phyloP scores from a whole-genome alignment of 1,284 basidiomycete species.

The Moesziomyces parantarcticus region DNA sequence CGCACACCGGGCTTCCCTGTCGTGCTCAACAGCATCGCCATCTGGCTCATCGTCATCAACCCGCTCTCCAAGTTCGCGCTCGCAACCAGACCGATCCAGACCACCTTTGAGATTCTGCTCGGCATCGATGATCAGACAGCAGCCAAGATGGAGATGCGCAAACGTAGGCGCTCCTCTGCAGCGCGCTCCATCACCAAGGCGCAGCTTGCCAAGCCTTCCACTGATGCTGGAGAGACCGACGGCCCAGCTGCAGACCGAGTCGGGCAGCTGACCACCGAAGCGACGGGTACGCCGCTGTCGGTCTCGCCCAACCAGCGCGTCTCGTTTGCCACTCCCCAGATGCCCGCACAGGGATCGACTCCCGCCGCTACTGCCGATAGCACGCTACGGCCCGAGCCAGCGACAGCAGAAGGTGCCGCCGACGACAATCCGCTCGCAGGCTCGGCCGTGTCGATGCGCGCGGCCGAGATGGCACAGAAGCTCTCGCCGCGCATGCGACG shows the following conservation, averaged over 20 bases:
- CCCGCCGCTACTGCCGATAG: not conserved
- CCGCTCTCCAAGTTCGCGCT: constrained; percentile 83
- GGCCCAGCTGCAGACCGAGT: not conserved
- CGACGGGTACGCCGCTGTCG: constrained; percentile 18
- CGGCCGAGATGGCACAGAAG: constrained; percentile 16
- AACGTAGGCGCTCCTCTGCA: constrained; percentile 17
- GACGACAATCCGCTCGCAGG: constrained; percentile 45
- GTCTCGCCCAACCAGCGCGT: constrained; percentile 35
- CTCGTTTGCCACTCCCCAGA: constrained; percentile 20
- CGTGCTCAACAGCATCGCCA: constrained; percentile 78
- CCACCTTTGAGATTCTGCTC: constrained; percentile 62
- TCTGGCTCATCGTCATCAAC: constrained; percentile 90
- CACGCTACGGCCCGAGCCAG: not conserved
- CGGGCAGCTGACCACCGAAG: constrained; percentile 6
- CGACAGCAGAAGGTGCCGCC: not conserved
- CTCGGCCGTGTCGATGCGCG: constrained; percentile 45
- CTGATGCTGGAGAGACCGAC: not conserved
- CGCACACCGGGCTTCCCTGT: constrained; percentile 80
- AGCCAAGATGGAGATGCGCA: constrained; percentile 8
- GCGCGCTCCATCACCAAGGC: constrained; percentile 6
- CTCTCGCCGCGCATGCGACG: constrained; percentile 19
- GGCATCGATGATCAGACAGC: constrained; percentile 53
- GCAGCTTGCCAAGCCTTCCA: not conserved
- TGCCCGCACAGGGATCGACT: not conserved
- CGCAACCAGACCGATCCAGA: constrained; percentile 76